Evolutionary conservation across 257 asterid genomes (phyloP).

Genomic region (Solanum virginianum): DNA sequence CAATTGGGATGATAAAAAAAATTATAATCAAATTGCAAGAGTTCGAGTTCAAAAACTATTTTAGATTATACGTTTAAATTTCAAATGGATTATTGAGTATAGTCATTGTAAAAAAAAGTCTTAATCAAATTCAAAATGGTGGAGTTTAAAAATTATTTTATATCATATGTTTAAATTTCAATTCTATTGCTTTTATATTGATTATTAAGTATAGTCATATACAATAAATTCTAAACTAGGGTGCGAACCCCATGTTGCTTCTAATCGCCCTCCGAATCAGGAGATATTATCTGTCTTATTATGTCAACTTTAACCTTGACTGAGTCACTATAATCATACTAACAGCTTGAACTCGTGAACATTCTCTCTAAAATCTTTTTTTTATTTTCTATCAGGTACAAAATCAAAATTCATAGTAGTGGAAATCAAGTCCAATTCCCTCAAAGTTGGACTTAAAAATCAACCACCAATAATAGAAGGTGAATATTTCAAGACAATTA

Average conservation of each 20-base stretch:
- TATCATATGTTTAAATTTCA: not conserved
- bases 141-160: not conserved
- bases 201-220: not conserved
- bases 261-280: too few species aligned
- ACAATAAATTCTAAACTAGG: not conserved
- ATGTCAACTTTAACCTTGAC: too few species aligned
- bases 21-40: too few species aligned
- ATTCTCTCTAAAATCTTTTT: too few species aligned
- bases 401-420: slow-evolving; percentile 23
- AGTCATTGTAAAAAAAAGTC: not conserved
- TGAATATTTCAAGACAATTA: slow-evolving; percentile 45
- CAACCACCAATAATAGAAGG: slow-evolving; percentile 32
- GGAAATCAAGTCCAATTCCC: slow-evolving; percentile 19
- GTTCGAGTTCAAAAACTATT: not conserved
- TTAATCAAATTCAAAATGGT: too few species aligned
- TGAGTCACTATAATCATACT: too few species aligned
- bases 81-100: not conserved
- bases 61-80: not conserved
- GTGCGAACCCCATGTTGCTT: too few species aligned
- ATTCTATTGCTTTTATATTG: not conserved
- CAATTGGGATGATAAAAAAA: too few species aligned
- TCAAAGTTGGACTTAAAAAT: slow-evolving; percentile 33
- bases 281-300: too few species aligned
- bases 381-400: not conserved
- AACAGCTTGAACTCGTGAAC: too few species aligned